Evolutionary conservation across 2,329 filamentous ascomycete genomes (phyloP).

Genomic region (Colletotrichum melonis): DNA sequence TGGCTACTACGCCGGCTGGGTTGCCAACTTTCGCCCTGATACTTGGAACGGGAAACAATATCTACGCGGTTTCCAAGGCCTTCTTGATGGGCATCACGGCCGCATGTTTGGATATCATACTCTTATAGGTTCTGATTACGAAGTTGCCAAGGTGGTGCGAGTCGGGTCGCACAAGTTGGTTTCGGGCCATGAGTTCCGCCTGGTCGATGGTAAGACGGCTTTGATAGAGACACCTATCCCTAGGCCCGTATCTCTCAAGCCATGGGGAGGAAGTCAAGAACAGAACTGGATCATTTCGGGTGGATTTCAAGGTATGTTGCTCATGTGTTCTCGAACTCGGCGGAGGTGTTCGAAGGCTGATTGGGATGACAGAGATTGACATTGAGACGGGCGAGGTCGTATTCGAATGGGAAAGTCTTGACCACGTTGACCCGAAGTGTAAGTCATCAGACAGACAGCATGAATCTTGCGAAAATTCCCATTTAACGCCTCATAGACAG

Average conservation of each 20-base stretch:
- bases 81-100: slow-evolving; percentile 47
- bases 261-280: slow-evolving; percentile 38
- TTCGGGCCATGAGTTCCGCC: slow-evolving; percentile 51
- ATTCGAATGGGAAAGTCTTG: slow-evolving; percentile 56
- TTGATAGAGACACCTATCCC: slow-evolving; percentile 51
- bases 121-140: slow-evolving; percentile 44
- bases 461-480: background rate
- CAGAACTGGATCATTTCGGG: slow-evolving; percentile 46
- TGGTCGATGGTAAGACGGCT: slow-evolving; percentile 53
- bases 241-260: slow-evolving; percentile 38
- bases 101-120: slow-evolving; percentile 35
- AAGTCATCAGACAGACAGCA: background rate
- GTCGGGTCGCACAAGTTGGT: slow-evolving; percentile 40
- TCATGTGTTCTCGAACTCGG: background rate
- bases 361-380: slow-evolving; percentile 56
- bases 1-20: slow-evolving; percentile 22
- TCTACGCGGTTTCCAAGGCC: slow-evolving; percentile 21
- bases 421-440: slow-evolving; percentile 33
- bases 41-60: slow-evolving; percentile 8
- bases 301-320: slow-evolving; percentile 44
- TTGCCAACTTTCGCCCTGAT: slow-evolving; percentile 21
- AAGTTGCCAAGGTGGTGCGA: slow-evolving; percentile 41
- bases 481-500: background rate
- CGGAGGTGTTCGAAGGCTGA: background rate
- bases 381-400: slow-evolving; percentile 59